phyloP scores from a whole-genome alignment of 768 basidiomycete genomes.

The Boletus edulis region DNA sequence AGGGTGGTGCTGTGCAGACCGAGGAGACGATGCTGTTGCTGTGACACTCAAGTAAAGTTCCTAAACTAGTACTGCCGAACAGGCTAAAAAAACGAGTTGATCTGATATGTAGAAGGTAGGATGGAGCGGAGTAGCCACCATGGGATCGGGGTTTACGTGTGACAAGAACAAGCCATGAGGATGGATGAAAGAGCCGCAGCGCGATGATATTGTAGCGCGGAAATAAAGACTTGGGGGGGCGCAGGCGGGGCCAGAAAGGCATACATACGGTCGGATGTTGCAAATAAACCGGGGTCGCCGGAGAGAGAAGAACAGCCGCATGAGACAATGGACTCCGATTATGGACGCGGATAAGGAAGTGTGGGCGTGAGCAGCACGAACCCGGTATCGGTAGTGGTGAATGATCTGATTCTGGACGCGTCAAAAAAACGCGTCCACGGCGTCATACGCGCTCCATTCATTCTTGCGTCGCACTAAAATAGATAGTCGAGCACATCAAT shows the following conservation, averaged over 20 bases:
- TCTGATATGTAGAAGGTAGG: slow-evolving; percentile 16
- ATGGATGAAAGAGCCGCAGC: slow-evolving; percentile 13
- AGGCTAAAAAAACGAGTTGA: slow-evolving; percentile 18
- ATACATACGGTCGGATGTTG: slow-evolving; percentile 23
- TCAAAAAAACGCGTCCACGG: slow-evolving; percentile 20
- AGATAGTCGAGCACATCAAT: slow-evolving; percentile 1
- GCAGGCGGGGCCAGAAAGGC: slow-evolving; percentile 19
- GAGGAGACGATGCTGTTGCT: slow-evolving; percentile 19
- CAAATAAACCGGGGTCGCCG: slow-evolving; percentile 26
- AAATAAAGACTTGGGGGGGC: slow-evolving; percentile 21
- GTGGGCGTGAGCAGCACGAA: slow-evolving; percentile 6
- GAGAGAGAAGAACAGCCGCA: slow-evolving; percentile 19
- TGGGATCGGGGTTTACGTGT: slow-evolving; percentile 29
- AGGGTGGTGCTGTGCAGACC: slow-evolving; percentile 5
- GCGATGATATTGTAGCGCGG: slow-evolving; percentile 17
- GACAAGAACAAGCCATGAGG: slow-evolving; percentile 6
- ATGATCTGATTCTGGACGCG: slow-evolving; percentile 19
- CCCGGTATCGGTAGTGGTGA: slow-evolving; percentile 13
- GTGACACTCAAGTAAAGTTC: slow-evolving; percentile 7
- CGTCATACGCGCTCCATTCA: slow-evolving; percentile 24
- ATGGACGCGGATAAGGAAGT: slow-evolving; percentile 19
- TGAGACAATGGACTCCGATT: slow-evolving; percentile 25
- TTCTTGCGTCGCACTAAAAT: not conserved
- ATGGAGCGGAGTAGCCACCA: slow-evolving; percentile 9
- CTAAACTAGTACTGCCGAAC: slow-evolving; percentile 21